Percentiles rank a stretch among this genome's conserved stretches.
These are phyloP conservation scores for Diaporthe helianthi DNA, from an alignment of 2,329 filamentous ascomycete genomes.

Conservation along the genomic window DNA sequence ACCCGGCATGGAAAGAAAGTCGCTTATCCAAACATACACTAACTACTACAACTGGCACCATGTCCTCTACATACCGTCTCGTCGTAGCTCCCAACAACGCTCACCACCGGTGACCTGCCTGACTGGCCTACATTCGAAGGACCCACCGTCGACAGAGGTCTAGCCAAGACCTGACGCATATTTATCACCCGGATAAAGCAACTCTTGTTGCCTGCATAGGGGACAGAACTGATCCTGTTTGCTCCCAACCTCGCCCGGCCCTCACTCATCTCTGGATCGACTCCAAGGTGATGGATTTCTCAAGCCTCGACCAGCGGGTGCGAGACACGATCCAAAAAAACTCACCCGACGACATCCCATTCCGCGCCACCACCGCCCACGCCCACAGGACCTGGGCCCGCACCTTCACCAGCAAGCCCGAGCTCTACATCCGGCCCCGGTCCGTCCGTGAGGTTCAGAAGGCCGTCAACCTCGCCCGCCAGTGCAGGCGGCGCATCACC, in stretches of 20 bases:
- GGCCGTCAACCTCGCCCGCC: slow-evolving; percentile 78
- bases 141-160: background rate
- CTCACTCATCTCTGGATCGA: slow-evolving; percentile 16
- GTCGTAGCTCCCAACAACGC: background rate
- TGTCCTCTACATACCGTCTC: background rate
- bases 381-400: slow-evolving; percentile 92
- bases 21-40: background rate
- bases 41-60: background rate
- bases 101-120: background rate
- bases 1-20: background rate
- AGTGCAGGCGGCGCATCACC: slow-evolving; percentile 81
- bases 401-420: slow-evolving; percentile 87
- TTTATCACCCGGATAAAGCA: background rate
- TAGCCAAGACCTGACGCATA: background rate
- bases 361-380: slow-evolving; percentile 76
- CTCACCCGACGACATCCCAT: slow-evolving; percentile 62
- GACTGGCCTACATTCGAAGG: background rate
- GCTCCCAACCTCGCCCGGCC: slow-evolving; percentile 5
- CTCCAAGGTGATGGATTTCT: slow-evolving; percentile 25
- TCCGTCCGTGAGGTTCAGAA: slow-evolving; percentile 84
- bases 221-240: background rate
- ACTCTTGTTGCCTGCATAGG: background rate
- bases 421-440: slow-evolving; percentile 88
- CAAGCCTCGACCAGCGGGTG: slow-evolving; percentile 32
- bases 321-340: slow-evolving; percentile 31